Percentiles rank a stretch among this genome's conserved stretches.
Conservation (phyloP, 495 filamentous ascomycete genomes). For the Penicillium parvum region DNA sequence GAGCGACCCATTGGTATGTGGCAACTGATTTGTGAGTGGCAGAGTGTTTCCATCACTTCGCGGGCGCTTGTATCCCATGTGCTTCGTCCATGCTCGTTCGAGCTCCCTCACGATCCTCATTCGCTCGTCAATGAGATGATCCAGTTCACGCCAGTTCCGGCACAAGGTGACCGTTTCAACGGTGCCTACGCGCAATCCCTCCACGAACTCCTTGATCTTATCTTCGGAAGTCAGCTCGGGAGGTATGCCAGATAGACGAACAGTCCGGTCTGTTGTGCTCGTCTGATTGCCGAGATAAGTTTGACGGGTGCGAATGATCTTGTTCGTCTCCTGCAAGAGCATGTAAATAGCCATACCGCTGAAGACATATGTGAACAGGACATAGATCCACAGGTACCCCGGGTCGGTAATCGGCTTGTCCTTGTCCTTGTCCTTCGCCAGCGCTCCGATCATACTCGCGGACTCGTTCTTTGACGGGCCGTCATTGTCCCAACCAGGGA, state of each 20-base stretch:
- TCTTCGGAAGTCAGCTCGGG: constrained; percentile 71
- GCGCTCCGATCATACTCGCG: constrained; percentile 3
- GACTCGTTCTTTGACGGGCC: constrained; percentile 13
- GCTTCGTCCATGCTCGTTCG: constrained; percentile 80
- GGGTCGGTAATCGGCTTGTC: constrained; percentile 30
- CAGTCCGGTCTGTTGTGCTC: constrained; percentile 90
- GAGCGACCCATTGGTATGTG: constrained; percentile 26
- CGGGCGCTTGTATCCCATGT: constrained; percentile 51
- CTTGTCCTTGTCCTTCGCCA: constrained; percentile 28
- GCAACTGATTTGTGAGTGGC: constrained; percentile 48
- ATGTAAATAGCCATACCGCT: constrained; percentile 77
- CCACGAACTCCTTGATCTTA: constrained; percentile 80
- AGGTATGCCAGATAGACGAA: constrained; percentile 87
- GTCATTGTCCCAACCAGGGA: constrained; percentile 38
- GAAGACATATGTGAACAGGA: constrained; percentile 89
- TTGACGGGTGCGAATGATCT: constrained; percentile 79
- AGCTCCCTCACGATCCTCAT: constrained; percentile 61
- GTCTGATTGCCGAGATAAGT: constrained; percentile 89
- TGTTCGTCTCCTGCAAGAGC: constrained; percentile 73
- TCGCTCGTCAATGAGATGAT: constrained; percentile 67
- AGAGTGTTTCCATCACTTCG: constrained; percentile 47
- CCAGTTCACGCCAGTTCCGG: constrained; percentile 80
- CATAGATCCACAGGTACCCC: constrained; percentile 85
- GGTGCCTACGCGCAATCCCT: constrained; percentile 85
- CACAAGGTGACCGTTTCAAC: constrained; percentile 88